A percentile compares a stretch with the other conserved stretches of the same genome.
Evolutionary conservation across 192 early-diverging fungal genomes (phyloP).

Genomic region (Coemansia reversa): DNA sequence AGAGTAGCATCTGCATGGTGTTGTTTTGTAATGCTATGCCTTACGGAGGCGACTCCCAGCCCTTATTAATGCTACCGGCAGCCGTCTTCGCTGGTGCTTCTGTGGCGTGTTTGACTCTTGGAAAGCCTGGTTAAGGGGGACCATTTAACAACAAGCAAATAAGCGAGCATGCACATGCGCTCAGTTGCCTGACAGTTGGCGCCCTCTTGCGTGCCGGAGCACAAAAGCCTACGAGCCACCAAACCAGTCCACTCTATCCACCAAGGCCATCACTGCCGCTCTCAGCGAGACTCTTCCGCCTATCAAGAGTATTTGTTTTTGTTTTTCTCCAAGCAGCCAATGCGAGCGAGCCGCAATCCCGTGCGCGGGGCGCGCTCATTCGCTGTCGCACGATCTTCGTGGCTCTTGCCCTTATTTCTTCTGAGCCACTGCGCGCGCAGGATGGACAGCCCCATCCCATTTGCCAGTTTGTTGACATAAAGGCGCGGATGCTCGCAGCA

Average conservation of each 20-base stretch:
- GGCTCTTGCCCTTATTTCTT: conserved; percentile 3
- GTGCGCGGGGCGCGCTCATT: conserved; percentile 2
- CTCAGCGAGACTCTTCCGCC: conserved; percentile 7
- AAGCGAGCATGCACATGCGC: no score
- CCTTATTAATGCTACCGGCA: not conserved
- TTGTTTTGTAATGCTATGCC: not conserved
- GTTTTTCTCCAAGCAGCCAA: conserved; percentile 18
- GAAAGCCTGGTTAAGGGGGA: not conserved
- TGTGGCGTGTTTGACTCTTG: not conserved
- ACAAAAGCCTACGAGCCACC: not conserved
- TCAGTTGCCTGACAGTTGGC: not conserved
- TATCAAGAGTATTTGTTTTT: conserved; percentile 29
- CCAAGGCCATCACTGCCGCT: conserved; percentile 1
- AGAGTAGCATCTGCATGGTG: not conserved
- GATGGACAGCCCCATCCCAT: conserved; percentile 4
- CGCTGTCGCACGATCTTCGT: conserved; percentile 13
- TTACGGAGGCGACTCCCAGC: not conserved
- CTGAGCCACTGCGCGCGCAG: not conserved
- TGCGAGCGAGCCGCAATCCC: conserved; percentile 10
- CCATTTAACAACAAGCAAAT: not conserved
- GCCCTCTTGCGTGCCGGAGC: not conserved
- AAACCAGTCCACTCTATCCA: not conserved
- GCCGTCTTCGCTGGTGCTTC: not conserved
- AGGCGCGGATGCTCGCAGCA: not conserved
- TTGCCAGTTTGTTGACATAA: conserved; percentile 36